phyloP scores from a whole-genome alignment of 2,329 filamentous ascomycete species.

The Chrysoporthe cubensis region DNA sequence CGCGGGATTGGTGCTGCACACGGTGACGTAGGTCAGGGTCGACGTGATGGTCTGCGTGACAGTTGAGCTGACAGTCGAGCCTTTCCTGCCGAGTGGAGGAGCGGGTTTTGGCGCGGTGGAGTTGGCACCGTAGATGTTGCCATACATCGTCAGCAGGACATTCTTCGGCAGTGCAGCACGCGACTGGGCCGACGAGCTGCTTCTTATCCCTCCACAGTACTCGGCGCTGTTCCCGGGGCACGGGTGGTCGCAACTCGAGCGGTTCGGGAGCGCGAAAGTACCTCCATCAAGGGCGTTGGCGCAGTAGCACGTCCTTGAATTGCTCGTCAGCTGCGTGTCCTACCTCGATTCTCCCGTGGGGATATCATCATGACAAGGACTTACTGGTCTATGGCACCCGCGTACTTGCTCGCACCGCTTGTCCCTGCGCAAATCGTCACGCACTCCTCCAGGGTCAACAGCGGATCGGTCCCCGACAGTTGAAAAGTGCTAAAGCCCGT shows the following conservation, averaged over 20 bases:
- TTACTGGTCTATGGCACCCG: slow-evolving; percentile 21
- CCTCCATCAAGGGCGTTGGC: slow-evolving; percentile 45
- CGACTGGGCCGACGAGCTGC: neutral
- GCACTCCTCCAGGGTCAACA: slow-evolving; percentile 28
- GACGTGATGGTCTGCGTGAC: slow-evolving; percentile 30
- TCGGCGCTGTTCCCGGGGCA: slow-evolving; percentile 48
- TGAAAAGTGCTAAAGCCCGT: slow-evolving; percentile 54
- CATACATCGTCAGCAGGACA: slow-evolving; percentile 50
- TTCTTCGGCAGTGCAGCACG: slow-evolving; percentile 36
- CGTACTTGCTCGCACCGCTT: slow-evolving; percentile 11
- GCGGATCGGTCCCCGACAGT: slow-evolving; percentile 24
- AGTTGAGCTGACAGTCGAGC: neutral
- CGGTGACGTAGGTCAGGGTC: slow-evolving; percentile 40
- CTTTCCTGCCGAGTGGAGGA: slow-evolving; percentile 35
- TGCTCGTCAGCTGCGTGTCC: neutral
- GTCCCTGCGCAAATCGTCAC: slow-evolving; percentile 10
- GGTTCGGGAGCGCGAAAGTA: slow-evolving; percentile 41
- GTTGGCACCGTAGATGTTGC: slow-evolving; percentile 36
- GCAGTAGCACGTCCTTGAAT: slow-evolving; percentile 47
- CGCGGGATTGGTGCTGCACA: slow-evolving; percentile 41
- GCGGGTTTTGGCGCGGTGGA: slow-evolving; percentile 41
- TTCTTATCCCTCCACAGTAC: slow-evolving; percentile 46
- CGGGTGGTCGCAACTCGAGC: slow-evolving; percentile 40
- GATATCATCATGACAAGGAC: neutral
- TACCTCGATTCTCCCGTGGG: neutral